Evolutionary conservation across 2,329 filamentous ascomycete genomes (phyloP).

Genomic region (Aspergillus sp.): DNA sequence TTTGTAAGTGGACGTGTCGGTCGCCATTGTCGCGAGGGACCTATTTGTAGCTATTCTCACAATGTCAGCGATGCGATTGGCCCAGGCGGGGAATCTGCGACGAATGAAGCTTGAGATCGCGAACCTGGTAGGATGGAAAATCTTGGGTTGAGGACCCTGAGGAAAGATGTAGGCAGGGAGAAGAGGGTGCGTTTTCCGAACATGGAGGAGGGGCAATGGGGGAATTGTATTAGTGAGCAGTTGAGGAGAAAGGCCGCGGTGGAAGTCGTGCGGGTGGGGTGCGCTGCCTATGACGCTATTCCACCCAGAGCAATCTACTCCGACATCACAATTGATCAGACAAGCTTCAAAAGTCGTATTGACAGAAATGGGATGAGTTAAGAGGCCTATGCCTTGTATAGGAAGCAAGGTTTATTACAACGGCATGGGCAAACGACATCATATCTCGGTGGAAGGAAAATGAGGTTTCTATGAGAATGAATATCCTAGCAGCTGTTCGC

Average conservation of each 20-base stretch:
- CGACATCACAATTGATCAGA: background rate
- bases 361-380: too few relatives aligned
- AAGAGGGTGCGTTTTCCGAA: slow-evolving; percentile 19
- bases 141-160: slow-evolving; percentile 26
- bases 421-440: too few relatives aligned
- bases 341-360: too few relatives aligned
- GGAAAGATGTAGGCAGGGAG: slow-evolving; percentile 19
- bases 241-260: slow-evolving; percentile 6
- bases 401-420: too few relatives aligned
- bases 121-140: slow-evolving; percentile 21
- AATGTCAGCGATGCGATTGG: slow-evolving; percentile 8
- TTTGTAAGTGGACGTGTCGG: slow-evolving; percentile 64
- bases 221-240: slow-evolving; percentile 12
- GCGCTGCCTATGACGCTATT: slow-evolving; percentile 20
- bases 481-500: too few relatives aligned
- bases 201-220: slow-evolving; percentile 23
- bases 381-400: too few relatives aligned
- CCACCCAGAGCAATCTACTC: slow-evolving; percentile 4
- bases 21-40: slow-evolving; percentile 51
- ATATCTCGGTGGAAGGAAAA: too few relatives aligned
- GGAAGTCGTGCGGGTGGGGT: slow-evolving; percentile 12
- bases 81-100: background rate
- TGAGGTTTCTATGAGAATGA: too few relatives aligned
- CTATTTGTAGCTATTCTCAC: slow-evolving; percentile 17
- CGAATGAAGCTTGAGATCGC: slow-evolving; percentile 3